Evolutionary conservation across 306 rosid genomes (phyloP).

Genomic region (Medicago ruthenica): DNA sequence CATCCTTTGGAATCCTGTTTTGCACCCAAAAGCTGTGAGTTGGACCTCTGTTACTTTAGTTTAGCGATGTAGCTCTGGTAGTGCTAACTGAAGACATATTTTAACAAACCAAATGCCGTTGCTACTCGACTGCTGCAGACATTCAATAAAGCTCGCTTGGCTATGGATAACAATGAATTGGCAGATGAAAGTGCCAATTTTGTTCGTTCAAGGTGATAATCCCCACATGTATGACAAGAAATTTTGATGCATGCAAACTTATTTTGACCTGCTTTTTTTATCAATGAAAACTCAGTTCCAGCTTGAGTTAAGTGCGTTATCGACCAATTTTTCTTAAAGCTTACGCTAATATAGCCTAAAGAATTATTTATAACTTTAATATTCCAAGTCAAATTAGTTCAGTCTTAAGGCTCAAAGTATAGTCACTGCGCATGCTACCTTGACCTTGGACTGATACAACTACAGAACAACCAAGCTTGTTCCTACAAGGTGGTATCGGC

Average conservation of each 20-base stretch:
- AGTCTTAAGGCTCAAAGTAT: background rate
- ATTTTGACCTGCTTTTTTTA: conserved; percentile 12
- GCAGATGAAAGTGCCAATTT: conserved; percentile 51
- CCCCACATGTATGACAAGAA: conserved; percentile 5
- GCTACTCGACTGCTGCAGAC: conserved; percentile 49
- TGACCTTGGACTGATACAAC: background rate
- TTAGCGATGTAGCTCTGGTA: conserved; percentile 17
- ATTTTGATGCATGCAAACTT: conserved; percentile 20
- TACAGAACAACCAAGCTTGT: background rate
- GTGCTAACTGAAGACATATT: conserved; percentile 24
- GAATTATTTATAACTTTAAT: background rate
- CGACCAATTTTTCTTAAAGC: conserved; percentile 19
- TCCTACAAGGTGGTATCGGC: background rate
- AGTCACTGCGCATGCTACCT: background rate
- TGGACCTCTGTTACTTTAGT: conserved; percentile 36
- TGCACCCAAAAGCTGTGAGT: conserved; percentile 54
- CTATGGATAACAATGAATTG: conserved; percentile 39
- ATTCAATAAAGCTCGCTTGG: conserved; percentile 42
- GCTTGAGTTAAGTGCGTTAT: conserved; percentile 18
- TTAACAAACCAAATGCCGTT: conserved; percentile 33
- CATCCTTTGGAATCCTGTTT: conserved; percentile 84
- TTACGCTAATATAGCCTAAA: conserved; percentile 1
- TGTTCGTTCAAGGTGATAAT: conserved; percentile 68
- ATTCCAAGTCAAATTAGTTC: background rate
- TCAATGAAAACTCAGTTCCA: conserved; percentile 16